Percentiles rank a stretch among this genome's conserved stretches.
Conservation (phyloP, 2,329 filamentous ascomycete species). For the Xylariomycetidae sp. region DNA sequence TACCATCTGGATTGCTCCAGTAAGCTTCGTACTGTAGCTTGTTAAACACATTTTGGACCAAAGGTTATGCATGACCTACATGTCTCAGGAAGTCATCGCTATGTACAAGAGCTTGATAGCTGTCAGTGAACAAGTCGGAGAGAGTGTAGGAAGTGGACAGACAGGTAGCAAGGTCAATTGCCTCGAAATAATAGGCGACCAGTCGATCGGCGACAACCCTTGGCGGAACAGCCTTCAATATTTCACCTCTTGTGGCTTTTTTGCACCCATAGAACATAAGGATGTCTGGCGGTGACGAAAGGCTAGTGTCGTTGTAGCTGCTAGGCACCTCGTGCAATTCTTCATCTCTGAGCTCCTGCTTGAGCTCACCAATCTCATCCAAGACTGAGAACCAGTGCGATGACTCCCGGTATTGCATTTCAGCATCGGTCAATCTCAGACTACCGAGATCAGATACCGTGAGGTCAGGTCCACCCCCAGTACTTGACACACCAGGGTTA, state of each 20-base stretch:
- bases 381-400: conserved; percentile 17
- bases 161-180: conserved; percentile 25
- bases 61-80: conserved; percentile 9
- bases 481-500: not conserved
- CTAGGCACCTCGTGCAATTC: conserved; percentile 1
- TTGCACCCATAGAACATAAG: conserved; percentile 28
- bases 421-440: conserved; percentile 11
- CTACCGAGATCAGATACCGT: conserved; percentile 11
- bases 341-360: conserved; percentile 9
- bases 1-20: conserved; percentile 33
- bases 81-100: conserved; percentile 23
- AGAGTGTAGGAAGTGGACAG: conserved; percentile 1
- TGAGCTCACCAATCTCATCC: conserved; percentile 14
- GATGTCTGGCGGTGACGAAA: conserved; percentile 4
- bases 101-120: conserved; percentile 19
- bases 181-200: conserved; percentile 33
- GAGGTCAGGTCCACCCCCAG: not conserved
- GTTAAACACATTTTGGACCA: conserved; percentile 4
- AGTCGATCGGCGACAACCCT: conserved; percentile 29
- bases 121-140: conserved; percentile 5
- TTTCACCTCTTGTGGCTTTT: conserved; percentile 22
- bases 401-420: conserved; percentile 15
- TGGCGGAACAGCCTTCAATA: conserved; percentile 29
- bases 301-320: not conserved
- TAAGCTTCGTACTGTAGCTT: conserved; percentile 36